phyloP scores from a whole-genome alignment of 2,329 filamentous ascomycete species.

The Microcyclospora pomicola region DNA sequence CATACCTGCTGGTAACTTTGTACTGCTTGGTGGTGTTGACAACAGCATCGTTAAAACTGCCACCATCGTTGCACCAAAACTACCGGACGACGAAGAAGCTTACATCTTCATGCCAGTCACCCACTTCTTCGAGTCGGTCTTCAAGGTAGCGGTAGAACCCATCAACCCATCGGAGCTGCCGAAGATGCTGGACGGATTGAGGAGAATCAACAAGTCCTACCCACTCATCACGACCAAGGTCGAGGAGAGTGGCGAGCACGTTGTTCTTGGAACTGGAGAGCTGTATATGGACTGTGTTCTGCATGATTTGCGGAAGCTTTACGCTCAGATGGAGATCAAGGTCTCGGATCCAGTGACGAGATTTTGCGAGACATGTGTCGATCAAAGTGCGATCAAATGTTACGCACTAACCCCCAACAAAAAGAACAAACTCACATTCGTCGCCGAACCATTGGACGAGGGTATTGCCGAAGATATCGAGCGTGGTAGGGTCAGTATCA shows the following conservation, averaged over 20 bases:
- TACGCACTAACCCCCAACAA: constrained; percentile 97
- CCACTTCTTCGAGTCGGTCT: constrained; percentile 93
- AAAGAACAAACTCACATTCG: constrained; percentile 98
- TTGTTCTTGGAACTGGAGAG: constrained; percentile 88
- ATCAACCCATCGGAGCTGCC: constrained; percentile 96
- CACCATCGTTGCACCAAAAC: constrained; percentile 66
- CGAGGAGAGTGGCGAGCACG: constrained; percentile 93
- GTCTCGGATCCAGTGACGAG: constrained; percentile 94
- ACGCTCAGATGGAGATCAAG: constrained; percentile 98
- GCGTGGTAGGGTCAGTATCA: constrained; percentile 75
- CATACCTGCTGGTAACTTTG: constrained; percentile 85
- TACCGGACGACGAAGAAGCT: constrained; percentile 78
- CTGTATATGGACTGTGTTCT: constrained; percentile 99
- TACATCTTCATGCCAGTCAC: constrained; percentile 89
- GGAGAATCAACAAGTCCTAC: constrained; percentile 97
- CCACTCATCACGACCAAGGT: constrained; percentile 93
- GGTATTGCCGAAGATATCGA: constrained; percentile 94
- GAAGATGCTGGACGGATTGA: constrained; percentile 94
- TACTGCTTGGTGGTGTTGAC: constrained; percentile 82
- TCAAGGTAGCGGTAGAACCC: constrained; percentile 95
- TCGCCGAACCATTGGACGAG: constrained; percentile 87
- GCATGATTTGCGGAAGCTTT: constrained; percentile 83
- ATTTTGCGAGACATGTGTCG: constrained; percentile 95
- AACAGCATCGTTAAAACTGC: constrained; percentile 98
- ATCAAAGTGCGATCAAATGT: constrained; percentile 94